Evolutionary conservation across 305 asterid genomes (phyloP).

Genomic region (Rubia peregrina): DNA sequence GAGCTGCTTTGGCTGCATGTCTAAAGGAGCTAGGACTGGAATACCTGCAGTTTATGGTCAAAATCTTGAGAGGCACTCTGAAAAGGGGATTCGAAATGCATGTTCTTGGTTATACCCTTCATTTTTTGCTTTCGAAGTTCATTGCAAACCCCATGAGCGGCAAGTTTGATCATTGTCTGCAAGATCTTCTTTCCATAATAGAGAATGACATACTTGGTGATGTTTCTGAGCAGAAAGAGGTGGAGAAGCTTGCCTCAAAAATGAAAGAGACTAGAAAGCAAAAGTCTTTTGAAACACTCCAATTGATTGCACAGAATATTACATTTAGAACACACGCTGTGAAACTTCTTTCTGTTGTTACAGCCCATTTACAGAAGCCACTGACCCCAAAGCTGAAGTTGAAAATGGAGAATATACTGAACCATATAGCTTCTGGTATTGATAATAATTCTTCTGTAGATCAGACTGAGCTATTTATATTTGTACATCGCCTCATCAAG

Average conservation of each 20-base stretch:
- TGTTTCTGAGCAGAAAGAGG: slow-evolving; percentile 97
- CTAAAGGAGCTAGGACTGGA: slow-evolving; percentile 85
- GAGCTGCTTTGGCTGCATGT: slow-evolving; percentile 83
- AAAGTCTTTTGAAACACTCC: slow-evolving; percentile 84
- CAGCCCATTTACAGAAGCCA: slow-evolving; percentile 56
- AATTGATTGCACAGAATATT: slow-evolving; percentile 69
- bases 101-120: slow-evolving; percentile 81
- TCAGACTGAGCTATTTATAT: slow-evolving; percentile 61
- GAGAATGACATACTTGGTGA: slow-evolving; percentile 80
- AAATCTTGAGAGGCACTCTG: slow-evolving; percentile 63
- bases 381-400: slow-evolving; percentile 60
- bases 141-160: slow-evolving; percentile 48
- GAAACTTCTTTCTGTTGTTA: slow-evolving; percentile 72
- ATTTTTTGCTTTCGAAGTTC: slow-evolving; percentile 70
- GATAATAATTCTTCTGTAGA: slow-evolving; percentile 73
- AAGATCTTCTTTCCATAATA: slow-evolving; percentile 66
- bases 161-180: slow-evolving; percentile 74
- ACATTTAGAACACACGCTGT: slow-evolving; percentile 73
- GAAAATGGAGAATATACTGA: slow-evolving; percentile 80
- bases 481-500: slow-evolving; percentile 56
- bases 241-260: slow-evolving; percentile 89
- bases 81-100: slow-evolving; percentile 88
- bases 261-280: slow-evolving; percentile 96
- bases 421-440: slow-evolving; percentile 72
- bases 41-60: slow-evolving; percentile 75